phyloP scores from a whole-genome alignment of 805 yeast genomes.

The Zygoascus flipseniorum region DNA sequence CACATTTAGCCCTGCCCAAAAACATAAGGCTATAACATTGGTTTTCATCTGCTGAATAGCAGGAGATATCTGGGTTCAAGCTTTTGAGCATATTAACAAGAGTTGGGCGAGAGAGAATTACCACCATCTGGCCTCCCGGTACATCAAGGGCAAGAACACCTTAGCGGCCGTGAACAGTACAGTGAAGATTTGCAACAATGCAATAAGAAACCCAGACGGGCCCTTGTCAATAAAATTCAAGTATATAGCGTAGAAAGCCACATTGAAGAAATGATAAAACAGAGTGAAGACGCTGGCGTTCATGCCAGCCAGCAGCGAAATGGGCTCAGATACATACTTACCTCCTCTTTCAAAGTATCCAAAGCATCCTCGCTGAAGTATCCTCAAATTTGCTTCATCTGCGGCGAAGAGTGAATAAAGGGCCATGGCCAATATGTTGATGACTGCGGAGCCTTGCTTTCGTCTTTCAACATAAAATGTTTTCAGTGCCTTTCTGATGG shows the following conservation, averaged over 20 bases:
- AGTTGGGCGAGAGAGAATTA: neutral
- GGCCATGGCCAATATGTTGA: constrained; percentile 86
- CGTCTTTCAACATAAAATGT: constrained; percentile 76
- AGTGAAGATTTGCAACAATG: constrained; percentile 58
- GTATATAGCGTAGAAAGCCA: constrained; percentile 76
- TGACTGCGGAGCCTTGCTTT: constrained; percentile 53
- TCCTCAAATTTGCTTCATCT: constrained; percentile 47
- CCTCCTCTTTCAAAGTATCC: constrained; percentile 81
- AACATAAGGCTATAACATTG: too few relatives aligned
- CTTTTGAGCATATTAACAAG: too few relatives aligned
- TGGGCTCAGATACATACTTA: constrained; percentile 65
- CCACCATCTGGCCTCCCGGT: constrained; percentile 21
- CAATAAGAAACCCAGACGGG: constrained; percentile 54
- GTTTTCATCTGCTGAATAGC: too few relatives aligned
- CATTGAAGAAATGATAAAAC: constrained; percentile 81
- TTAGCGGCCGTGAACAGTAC: constrained; percentile 64
- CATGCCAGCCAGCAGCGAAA: constrained; percentile 75
- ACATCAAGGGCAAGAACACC: constrained; percentile 73
- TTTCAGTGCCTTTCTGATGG: constrained; percentile 47
- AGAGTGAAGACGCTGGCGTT: constrained; percentile 65
- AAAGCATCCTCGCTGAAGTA: constrained; percentile 85
- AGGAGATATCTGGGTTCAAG: too few relatives aligned
- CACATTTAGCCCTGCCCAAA: too few relatives aligned
- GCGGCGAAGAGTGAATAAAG: constrained; percentile 88
- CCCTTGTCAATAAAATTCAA: constrained; percentile 64